These are phyloP conservation scores for Salisapilia sapeloensis DNA, from an alignment of 352 stramenopile species.

Conservation along the genomic window DNA sequence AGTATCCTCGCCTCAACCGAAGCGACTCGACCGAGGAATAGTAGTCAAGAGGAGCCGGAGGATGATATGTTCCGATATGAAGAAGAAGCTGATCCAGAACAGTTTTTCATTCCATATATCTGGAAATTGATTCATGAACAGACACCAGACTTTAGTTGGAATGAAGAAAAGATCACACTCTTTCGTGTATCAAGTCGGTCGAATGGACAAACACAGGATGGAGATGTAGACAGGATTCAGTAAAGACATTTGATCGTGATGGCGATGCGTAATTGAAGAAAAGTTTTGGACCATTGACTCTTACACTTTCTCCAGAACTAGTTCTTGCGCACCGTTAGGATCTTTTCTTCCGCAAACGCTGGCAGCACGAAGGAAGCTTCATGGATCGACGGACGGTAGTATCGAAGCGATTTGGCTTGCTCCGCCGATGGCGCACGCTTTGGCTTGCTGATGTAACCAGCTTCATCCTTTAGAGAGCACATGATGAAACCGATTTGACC, in stretches of 20 bases:
- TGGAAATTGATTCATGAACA: slow-evolving; percentile 59
- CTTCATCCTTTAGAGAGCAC: slow-evolving; percentile 60
- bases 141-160: slow-evolving; percentile 67
- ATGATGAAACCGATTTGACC: slow-evolving; percentile 98
- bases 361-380: slow-evolving; percentile 94
- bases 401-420: slow-evolving; percentile 71
- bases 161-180: slow-evolving; percentile 64
- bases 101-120: slow-evolving; percentile 70
- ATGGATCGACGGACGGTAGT: slow-evolving; percentile 92
- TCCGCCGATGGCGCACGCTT: slow-evolving; percentile 39
- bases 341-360: slow-evolving; percentile 83
- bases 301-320: slow-evolving; percentile 1
- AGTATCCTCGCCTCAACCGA: slow-evolving; percentile 34
- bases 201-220: slow-evolving; percentile 4
- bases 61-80: slow-evolving; percentile 71
- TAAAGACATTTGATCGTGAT: neutral
- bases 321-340: slow-evolving; percentile 64
- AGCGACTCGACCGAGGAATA: slow-evolving; percentile 1
- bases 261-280: neutral
- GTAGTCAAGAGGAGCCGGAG: slow-evolving; percentile 12
- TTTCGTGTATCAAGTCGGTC: slow-evolving; percentile 22
- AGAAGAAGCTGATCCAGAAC: slow-evolving; percentile 43
- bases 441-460: slow-evolving; percentile 34
- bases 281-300: slow-evolving; percentile 1
- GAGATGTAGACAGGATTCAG: slow-evolving; percentile 5